Percentiles rank a stretch among this genome's conserved stretches.
phyloP scores from a whole-genome alignment of 1,284 basidiomycete genomes.

The Ustilago lituana region DNA sequence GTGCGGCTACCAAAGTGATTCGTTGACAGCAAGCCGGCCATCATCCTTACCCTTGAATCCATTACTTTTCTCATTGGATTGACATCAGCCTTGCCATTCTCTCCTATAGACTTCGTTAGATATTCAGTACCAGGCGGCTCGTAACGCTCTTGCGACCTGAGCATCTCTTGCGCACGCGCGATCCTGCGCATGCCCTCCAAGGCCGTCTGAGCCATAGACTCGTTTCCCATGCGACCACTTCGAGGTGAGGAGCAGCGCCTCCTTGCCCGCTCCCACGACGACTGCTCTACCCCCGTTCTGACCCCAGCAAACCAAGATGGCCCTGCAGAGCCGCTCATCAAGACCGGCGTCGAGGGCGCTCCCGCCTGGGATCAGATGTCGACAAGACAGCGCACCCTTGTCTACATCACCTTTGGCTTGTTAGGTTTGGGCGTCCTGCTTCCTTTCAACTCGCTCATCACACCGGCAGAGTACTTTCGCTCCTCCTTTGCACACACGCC shows the following conservation, averaged over 20 bases:
- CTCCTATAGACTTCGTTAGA: too few relatives aligned
- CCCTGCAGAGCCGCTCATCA: constrained; percentile 36
- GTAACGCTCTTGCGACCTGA: background rate
- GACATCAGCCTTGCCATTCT: too few relatives aligned
- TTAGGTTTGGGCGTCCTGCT: constrained; percentile 47
- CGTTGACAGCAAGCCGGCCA: too few relatives aligned
- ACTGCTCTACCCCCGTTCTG: constrained; percentile 11
- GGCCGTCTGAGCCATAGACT: constrained; percentile 22
- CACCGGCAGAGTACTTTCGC: constrained; percentile 62
- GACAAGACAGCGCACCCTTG: constrained; percentile 15
- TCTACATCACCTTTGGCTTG: constrained; percentile 49
- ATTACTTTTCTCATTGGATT: too few relatives aligned
- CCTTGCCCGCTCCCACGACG: constrained; percentile 34
- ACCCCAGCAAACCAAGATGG: constrained; percentile 26
- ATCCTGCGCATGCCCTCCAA: constrained; percentile 7
- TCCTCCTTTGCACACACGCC: constrained; percentile 42
- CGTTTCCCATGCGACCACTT: constrained; percentile 37
- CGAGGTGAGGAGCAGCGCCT: constrained; percentile 43
- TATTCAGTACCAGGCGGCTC: too few relatives aligned
- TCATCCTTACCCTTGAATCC: too few relatives aligned
- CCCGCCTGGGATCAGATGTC: constrained; percentile 44
- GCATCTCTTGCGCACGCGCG: constrained; percentile 4
- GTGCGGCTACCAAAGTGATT: too few relatives aligned
- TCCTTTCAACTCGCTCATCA: constrained; percentile 61
- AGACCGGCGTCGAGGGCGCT: constrained; percentile 45